Conservation (phyloP, 1,139 yeast genomes). For the Kluyveromyces marxianus region DNA sequence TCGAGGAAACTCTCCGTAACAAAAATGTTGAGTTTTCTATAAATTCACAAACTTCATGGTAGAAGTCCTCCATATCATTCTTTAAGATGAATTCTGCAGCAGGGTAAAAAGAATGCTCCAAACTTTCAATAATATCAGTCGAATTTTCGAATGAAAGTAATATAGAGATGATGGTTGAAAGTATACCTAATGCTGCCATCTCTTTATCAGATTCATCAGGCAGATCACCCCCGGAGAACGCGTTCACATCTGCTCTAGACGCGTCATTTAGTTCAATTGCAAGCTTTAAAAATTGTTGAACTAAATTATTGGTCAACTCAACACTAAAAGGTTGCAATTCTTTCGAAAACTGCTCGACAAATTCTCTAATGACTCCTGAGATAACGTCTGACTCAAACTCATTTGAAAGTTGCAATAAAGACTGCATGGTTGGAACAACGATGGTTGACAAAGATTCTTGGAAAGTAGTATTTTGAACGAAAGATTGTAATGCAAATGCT, state of each 20-base stretch:
- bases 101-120: constrained; percentile 72
- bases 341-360: constrained; percentile 81
- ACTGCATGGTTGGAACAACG: constrained; percentile 78
- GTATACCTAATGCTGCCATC: constrained; percentile 79
- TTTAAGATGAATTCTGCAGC: constrained; percentile 60
- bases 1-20: constrained; percentile 60
- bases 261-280: constrained; percentile 64
- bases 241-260: constrained; percentile 43
- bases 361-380: constrained; percentile 89
- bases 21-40: constrained; percentile 81
- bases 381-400: constrained; percentile 83
- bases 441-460: constrained; percentile 58
- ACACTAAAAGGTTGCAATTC: constrained; percentile 92
- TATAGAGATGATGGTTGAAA: constrained; percentile 85
- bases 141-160: constrained; percentile 81
- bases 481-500: constrained; percentile 79
- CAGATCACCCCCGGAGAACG: constrained; percentile 38
- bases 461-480: constrained; percentile 57
- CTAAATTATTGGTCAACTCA: constrained; percentile 71
- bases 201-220: constrained; percentile 60
- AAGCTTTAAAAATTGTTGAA: constrained; percentile 71
- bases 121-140: constrained; percentile 51
- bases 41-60: constrained; percentile 74
- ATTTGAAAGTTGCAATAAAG: constrained; percentile 64
- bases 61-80: constrained; percentile 66